Percentiles rank a stretch among this genome's conserved stretches.
These are phyloP conservation scores for Stachybotrys chartarum DNA, from an alignment of 2,329 filamentous ascomycete species.

Conservation along the genomic window DNA sequence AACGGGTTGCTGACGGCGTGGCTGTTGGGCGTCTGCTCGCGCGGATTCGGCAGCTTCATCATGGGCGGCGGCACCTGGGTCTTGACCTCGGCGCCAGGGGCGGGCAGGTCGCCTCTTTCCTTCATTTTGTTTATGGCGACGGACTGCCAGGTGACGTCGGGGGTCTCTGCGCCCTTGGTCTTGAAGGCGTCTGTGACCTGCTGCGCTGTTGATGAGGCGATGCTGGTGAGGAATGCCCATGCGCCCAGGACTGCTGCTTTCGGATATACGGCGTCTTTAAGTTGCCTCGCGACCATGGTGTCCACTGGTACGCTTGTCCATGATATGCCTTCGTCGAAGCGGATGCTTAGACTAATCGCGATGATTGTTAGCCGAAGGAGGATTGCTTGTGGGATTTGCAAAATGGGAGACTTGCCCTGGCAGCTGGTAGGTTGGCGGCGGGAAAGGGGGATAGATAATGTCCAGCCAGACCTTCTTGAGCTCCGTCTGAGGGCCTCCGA, in stretches of 20 bases:
- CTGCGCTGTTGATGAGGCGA: conserved; percentile 36
- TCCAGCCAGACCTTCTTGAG: conserved; percentile 52
- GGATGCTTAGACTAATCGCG: conserved; percentile 11
- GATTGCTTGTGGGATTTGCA: background rate
- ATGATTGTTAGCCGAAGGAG: background rate
- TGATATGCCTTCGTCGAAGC: conserved; percentile 35
- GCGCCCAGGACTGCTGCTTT: conserved; percentile 40
- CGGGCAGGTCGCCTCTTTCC: conserved; percentile 9
- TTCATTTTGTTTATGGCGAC: conserved; percentile 20
- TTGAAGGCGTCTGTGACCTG: conserved; percentile 40
- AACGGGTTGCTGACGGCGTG: conserved; percentile 18
- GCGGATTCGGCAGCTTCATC: conserved; percentile 9
- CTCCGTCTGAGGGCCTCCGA: conserved; percentile 40
- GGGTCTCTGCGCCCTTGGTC: conserved; percentile 18
- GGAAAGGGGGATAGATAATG: conserved; percentile 49
- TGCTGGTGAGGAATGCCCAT: conserved; percentile 43
- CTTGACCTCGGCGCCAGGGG: background rate
- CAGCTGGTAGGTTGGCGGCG: conserved; percentile 52
- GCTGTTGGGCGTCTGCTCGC: conserved; percentile 14
- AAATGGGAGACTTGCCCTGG: conserved; percentile 42
- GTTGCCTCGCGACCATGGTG: conserved; percentile 32
- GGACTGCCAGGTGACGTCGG: conserved; percentile 23
- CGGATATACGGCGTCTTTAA: conserved; percentile 47
- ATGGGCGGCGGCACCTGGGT: background rate
- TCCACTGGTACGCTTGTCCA: conserved; percentile 43